phyloP scores from a whole-genome alignment of 2,329 filamentous ascomycete genomes.

The Macroventuria anomochaeta region DNA sequence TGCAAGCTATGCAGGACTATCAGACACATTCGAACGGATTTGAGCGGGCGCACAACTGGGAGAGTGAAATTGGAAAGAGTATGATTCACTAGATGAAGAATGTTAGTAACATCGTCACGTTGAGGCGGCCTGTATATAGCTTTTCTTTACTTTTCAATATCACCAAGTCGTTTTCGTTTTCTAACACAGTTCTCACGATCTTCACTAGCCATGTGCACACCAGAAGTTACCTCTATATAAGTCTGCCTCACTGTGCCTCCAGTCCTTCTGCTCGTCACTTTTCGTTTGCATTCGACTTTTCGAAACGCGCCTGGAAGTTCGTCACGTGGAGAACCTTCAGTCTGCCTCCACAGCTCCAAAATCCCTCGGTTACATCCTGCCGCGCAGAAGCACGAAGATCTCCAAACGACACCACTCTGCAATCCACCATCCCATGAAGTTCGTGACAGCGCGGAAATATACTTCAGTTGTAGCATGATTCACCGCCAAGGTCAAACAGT shows the following conservation, averaged over 20 bases:
- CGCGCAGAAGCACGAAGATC: not conserved
- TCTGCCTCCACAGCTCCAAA: too few relatives aligned
- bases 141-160: not conserved
- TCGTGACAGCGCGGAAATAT: too few relatives aligned
- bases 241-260: too few relatives aligned
- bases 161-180: not conserved
- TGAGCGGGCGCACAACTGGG: slow-evolving; percentile 75
- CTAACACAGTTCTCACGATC: not conserved
- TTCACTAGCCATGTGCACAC: too few relatives aligned
- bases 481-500: too few relatives aligned
- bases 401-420: not conserved
- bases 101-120: not conserved
- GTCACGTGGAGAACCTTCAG: too few relatives aligned
- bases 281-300: too few relatives aligned
- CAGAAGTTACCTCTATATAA: too few relatives aligned
- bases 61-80: slow-evolving; percentile 68
- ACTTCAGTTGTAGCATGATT: too few relatives aligned
- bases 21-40: slow-evolving; percentile 48
- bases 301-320: too few relatives aligned
- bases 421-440: not conserved
- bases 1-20: slow-evolving; percentile 49
- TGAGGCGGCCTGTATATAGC: not conserved
- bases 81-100: slow-evolving; percentile 34
- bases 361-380: too few relatives aligned
- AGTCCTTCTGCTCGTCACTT: too few relatives aligned